Evolutionary conservation across 768 basidiomycete species (phyloP).

Genomic region (Cyclocybe aegerita): DNA sequence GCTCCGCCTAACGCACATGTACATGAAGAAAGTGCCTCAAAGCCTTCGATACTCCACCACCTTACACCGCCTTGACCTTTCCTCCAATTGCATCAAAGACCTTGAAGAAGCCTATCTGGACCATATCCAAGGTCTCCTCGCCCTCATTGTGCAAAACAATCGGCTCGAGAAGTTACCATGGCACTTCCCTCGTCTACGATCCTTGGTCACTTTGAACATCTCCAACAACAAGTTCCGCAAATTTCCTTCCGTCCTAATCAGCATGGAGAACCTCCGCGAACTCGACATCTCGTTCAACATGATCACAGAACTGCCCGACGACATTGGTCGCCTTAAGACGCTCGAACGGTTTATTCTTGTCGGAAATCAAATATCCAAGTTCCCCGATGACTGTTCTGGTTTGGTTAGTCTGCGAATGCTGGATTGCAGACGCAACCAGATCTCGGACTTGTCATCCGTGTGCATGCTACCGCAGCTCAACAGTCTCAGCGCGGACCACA

Average conservation of each 20-base stretch:
- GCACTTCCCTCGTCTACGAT: slow-evolving; percentile 75
- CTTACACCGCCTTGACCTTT: slow-evolving; percentile 81
- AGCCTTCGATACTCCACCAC: slow-evolving; percentile 74
- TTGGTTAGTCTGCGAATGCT: slow-evolving; percentile 66
- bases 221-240: slow-evolving; percentile 91
- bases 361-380: slow-evolving; percentile 76
- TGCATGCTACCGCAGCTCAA: slow-evolving; percentile 70
- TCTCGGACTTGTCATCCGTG: slow-evolving; percentile 72
- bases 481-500: slow-evolving; percentile 76
- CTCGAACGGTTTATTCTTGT: slow-evolving; percentile 78
- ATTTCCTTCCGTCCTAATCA: slow-evolving; percentile 74
- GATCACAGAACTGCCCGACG: slow-evolving; percentile 77
- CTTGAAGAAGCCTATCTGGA: slow-evolving; percentile 86
- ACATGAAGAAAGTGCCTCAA: slow-evolving; percentile 90
- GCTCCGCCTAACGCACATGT: slow-evolving; percentile 86
- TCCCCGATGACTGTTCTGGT: slow-evolving; percentile 60
- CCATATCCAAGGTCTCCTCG: slow-evolving; percentile 65
- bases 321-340: slow-evolving; percentile 65
- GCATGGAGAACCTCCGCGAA: slow-evolving; percentile 72
- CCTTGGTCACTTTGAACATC: slow-evolving; percentile 80
- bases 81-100: slow-evolving; percentile 87
- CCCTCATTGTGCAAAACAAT: slow-evolving; percentile 86
- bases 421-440: slow-evolving; percentile 85
- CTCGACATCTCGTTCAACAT: slow-evolving; percentile 96
- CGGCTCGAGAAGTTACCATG: slow-evolving; percentile 83